Evolutionary conservation across 139 green algal genomes (phyloP).

Genomic region (Chlorella sorokiniana): DNA sequence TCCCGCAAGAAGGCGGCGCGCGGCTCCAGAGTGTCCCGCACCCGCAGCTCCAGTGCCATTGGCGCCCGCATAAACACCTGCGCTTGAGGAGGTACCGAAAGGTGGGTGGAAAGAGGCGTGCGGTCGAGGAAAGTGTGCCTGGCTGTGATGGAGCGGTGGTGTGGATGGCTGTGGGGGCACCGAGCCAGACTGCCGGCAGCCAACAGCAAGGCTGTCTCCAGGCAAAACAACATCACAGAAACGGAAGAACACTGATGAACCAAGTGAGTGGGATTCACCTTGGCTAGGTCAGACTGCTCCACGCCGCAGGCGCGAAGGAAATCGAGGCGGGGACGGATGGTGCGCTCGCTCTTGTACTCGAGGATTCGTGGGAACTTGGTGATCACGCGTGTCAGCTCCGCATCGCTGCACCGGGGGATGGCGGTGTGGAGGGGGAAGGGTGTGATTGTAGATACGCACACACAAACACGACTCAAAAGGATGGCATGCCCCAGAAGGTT

Average conservation of each 20-base stretch:
- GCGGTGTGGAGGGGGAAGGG: neutral
- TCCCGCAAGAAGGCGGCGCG: constrained; percentile 52
- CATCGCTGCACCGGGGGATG: constrained; percentile 25
- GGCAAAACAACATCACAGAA: neutral
- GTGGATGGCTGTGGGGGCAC: too few species aligned
- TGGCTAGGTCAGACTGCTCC: constrained; percentile 42
- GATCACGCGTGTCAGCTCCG: constrained; percentile 60
- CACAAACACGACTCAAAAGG: neutral
- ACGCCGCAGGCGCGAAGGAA: constrained; percentile 61
- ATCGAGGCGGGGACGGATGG: constrained; percentile 51
- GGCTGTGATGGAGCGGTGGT: too few species aligned
- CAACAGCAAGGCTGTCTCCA: too few species aligned
- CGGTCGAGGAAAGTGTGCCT: neutral
- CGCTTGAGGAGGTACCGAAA: neutral
- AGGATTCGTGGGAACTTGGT: constrained; percentile 59
- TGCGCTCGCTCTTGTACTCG: constrained; percentile 55
- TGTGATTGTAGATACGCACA: too few species aligned
- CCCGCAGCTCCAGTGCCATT: constrained; percentile 56
- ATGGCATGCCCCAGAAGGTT: neutral
- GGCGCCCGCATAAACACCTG: constrained; percentile 54
- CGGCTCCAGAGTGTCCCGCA: constrained; percentile 57
- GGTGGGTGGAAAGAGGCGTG: neutral
- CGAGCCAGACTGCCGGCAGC: too few species aligned
- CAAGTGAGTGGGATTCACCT: too few species aligned
- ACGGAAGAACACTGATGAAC: too few species aligned